Evolutionary conservation across 1,284 basidiomycete genomes (phyloP), one percentile per base, ranked within the genome.

Genomic region (Boletus smithii): DNA sequence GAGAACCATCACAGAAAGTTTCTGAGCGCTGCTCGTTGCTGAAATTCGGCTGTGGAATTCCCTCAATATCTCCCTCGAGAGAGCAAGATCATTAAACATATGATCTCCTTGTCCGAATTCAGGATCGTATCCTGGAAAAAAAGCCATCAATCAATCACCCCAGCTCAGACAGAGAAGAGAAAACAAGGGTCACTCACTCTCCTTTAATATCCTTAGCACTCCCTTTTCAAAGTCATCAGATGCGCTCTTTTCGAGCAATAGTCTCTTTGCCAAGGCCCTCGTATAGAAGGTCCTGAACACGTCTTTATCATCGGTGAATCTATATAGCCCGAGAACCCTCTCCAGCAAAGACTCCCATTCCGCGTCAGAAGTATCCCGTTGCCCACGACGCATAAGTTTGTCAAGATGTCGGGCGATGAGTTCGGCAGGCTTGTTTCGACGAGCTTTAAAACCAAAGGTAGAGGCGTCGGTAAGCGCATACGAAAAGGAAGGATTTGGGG

Each of bases 221-320:
- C 77, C 80, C 58, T 85, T 83, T 73, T 99, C 95, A 59, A 94
- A 87, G 63, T 98, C 95, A 57, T 93, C 85, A 7, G 86, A 91
- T 0, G 95, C 95, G 44, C 87, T 92, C 62, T 86, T 86, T 58
- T 85, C 84, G 16, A 97, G 74, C 31, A 99, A 71, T 46, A 99
- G 66, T 31, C 95, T 80, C 72, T 92, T 97, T 16, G 95, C 91
- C 44, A 99, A 73, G 39, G 86, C 83, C 8, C 90, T 83, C 62
- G 91, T 88, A 69, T 98, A 99, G 70, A 97, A 98, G 26, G 89
- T 89, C 59, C 95, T 85, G 69, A 97, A 97, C 16, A 94, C 90
- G 60, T 95, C 92, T 66, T 91, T 92, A 65, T 94, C 91, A 46
- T 88, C 82, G 3, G 92, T 94, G 66, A 85, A 97, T 36, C 93